These are phyloP conservation scores for Trametes sanguinea DNA, from an alignment of 768 basidiomycete genomes.

Conservation along the genomic window DNA sequence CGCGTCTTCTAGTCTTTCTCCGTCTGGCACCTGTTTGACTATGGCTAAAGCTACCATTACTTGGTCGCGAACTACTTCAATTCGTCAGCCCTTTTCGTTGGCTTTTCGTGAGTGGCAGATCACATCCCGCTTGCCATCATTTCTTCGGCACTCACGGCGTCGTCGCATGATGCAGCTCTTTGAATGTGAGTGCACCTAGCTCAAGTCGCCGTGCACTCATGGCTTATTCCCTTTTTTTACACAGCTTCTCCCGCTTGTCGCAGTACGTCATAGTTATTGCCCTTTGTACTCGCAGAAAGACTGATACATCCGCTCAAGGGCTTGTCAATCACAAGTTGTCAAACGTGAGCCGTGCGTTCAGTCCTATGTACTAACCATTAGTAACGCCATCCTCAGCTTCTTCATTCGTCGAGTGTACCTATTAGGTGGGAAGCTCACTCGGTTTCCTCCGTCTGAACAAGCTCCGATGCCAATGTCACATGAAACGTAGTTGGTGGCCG, in stretches of 20 bases:
- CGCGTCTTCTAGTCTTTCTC: no score
- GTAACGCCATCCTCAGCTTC: background rate
- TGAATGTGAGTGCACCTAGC: background rate
- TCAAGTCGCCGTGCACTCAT: no score
- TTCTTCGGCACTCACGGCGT: background rate
- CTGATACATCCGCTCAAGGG: background rate
- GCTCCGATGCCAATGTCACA: background rate
- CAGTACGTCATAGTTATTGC: background rate
- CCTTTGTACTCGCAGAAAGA: no score
- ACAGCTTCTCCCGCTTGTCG: background rate
- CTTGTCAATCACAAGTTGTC: background rate
- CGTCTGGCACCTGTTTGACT: no score
- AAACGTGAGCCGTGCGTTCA: background rate
- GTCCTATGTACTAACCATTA: background rate
- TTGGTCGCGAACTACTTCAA: background rate
- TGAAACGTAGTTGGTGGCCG: background rate
- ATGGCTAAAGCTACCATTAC: background rate
- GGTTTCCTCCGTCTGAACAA: no score
- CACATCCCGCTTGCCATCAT: background rate
- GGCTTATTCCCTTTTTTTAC: background rate
- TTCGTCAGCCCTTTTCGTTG: background rate
- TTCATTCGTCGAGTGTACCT: background rate
- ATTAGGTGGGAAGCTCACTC: background rate
- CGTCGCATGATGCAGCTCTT: background rate
- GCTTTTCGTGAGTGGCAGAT: background rate